These are phyloP conservation scores for Dipodascopsis tothii DNA, from an alignment of 805 yeast species.

Conservation along the genomic window DNA sequence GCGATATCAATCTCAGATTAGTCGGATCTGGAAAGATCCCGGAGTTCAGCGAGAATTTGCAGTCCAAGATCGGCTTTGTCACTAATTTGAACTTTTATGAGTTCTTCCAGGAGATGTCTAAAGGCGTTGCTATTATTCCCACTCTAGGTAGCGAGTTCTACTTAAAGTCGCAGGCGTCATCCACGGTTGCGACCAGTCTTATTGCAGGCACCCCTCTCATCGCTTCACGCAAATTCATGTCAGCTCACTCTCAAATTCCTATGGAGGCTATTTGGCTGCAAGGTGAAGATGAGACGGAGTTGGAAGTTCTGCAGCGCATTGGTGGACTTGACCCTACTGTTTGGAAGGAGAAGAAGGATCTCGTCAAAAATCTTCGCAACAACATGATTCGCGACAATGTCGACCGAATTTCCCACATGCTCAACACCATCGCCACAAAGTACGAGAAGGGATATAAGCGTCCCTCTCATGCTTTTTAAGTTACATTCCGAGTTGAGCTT, in stretches of 20 bases:
- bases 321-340: not conserved
- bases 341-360: constrained; percentile 7
- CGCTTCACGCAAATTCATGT: constrained; percentile 2
- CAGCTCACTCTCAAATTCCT: constrained; percentile 5
- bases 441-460: not conserved
- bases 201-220: constrained; percentile 15
- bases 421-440: constrained; percentile 1
- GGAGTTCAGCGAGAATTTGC: not conserved
- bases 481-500: too few species aligned
- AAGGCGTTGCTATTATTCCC: constrained; percentile 9
- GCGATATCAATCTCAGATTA: constrained; percentile 6
- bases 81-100: constrained; percentile 3
- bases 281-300: constrained; percentile 9
- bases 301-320: constrained; percentile 7
- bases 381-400: constrained; percentile 3
- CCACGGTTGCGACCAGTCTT: constrained; percentile 9
- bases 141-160: constrained; percentile 5
- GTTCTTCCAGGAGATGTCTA: constrained; percentile 5
- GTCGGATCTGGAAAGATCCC: constrained; percentile 7
- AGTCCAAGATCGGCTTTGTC: constrained; percentile 3
- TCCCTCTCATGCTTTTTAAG: not conserved
- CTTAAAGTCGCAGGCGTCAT: constrained; percentile 7
- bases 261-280: constrained; percentile 13
- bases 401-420: not conserved
- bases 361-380: constrained; percentile 3